Base-by-base conservation (phyloP, 768 basidiomycete species). In the Trametes cubensis region DNA sequence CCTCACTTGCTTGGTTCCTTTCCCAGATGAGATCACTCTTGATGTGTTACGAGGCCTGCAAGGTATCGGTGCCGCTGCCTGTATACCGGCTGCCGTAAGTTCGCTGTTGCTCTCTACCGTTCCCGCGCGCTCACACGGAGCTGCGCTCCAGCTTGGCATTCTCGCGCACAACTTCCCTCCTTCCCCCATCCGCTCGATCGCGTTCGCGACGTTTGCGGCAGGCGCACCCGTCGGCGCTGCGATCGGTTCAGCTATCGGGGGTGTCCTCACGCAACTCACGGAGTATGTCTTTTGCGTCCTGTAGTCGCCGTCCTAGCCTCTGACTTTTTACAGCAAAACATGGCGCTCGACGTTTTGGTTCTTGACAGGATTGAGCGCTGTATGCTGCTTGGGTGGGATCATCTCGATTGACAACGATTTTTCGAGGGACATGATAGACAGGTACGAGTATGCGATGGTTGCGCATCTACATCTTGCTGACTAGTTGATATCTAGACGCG, bases 201-300 rank as follows among this genome's bases (percentile, higher is more conserved):
- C 92, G 0, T 96, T 95, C 64, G 84, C 94, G 0, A 85, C 88
- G 0, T 95, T 94, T 65, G 81, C 88, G 0, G 91, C 92, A 0
- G 95, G 95, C 26, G 91, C 89, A 0, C 93, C 94, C 0, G 69
- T 95, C 5, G 94, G 94, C 0, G 89, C 81, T 0, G 88, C 84
- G 0, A 74, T 94, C 15, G 93, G 94, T 1, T 79, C 79, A 28
- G 74, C 85, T 0, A 61, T 92, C 0, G 92, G 93, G 18, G 92
- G 90, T 18, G 75, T 87, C 1, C 73, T 92, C 20, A 89, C 87
- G 0, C 82, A 92, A 67, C 76, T 79, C 8, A 74, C 75, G 49
- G 26, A 52, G 79, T 81, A 60, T 56, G 76, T 71, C 1, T 2
- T 18, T 25, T 26, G n/a, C n/a, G n/a, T n/a, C n/a, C n/a, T n/a